Percentiles rank a stretch among this genome's conserved stretches.
Evolutionary conservation across 768 basidiomycete species (phyloP).

Genomic region (Pisolithus marmoratus): DNA sequence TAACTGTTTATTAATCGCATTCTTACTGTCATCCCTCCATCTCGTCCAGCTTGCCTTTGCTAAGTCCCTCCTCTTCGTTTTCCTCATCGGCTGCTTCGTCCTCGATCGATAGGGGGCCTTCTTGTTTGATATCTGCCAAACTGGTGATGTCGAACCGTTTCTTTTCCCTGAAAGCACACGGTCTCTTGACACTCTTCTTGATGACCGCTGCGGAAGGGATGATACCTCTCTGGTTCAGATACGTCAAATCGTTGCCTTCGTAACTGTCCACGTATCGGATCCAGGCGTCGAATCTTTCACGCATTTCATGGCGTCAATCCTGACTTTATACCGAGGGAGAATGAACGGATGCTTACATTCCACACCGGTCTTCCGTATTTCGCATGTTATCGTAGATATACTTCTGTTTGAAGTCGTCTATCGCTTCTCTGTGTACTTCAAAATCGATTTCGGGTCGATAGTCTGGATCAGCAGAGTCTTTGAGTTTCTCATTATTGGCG

Average conservation of each 20-base stretch:
- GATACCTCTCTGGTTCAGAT: slow-evolving; percentile 69
- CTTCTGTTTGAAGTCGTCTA: slow-evolving; percentile 78
- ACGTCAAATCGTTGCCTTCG: slow-evolving; percentile 69
- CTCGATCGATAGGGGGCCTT: slow-evolving; percentile 22
- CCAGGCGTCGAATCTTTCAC: slow-evolving; percentile 76
- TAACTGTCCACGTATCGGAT: slow-evolving; percentile 71
- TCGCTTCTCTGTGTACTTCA: slow-evolving; percentile 54
- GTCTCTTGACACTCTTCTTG: slow-evolving; percentile 50
- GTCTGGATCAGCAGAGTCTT: slow-evolving; percentile 45
- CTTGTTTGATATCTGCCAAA: slow-evolving; percentile 26
- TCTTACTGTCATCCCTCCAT: slow-evolving; percentile 40
- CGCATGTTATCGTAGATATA: slow-evolving; percentile 88
- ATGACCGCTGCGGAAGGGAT: slow-evolving; percentile 70
- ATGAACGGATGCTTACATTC: slow-evolving; percentile 51
- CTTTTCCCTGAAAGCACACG: slow-evolving; percentile 63
- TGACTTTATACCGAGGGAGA: not conserved
- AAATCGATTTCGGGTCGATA: slow-evolving; percentile 74
- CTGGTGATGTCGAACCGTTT: slow-evolving; percentile 61
- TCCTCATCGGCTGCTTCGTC: slow-evolving; percentile 39
- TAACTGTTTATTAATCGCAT: not conserved
- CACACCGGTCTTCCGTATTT: slow-evolving; percentile 70
- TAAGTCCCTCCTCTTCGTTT: slow-evolving; percentile 33
- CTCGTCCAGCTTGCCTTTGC: slow-evolving; percentile 43
- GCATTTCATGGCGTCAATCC: not conserved
- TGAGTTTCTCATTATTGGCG: slow-evolving; percentile 33